A percentile compares a stretch with the other conserved stretches of the same genome.
phyloP scores from a whole-genome alignment of 1,284 basidiomycete species.

The Xerocomus amazonicus region DNA sequence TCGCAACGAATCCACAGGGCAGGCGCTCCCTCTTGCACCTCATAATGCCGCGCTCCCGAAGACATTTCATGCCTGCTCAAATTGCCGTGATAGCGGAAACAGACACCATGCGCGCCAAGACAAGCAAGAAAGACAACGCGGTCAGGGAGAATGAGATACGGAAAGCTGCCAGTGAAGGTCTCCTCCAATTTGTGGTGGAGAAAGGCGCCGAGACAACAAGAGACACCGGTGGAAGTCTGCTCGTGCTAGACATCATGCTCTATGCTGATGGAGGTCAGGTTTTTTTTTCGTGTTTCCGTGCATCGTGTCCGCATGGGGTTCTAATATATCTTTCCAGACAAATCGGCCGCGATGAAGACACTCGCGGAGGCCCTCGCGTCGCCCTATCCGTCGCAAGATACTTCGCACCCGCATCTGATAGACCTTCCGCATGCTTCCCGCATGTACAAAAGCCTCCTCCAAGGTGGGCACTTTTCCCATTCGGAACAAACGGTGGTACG shows the following conservation, averaged over 20 bases:
- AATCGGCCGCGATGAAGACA: conserved; percentile 54
- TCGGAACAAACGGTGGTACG: conserved; percentile 50
- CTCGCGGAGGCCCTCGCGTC: conserved; percentile 55
- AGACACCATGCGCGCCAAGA: conserved; percentile 48
- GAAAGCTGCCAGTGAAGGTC: conserved; percentile 62
- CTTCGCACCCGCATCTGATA: conserved; percentile 57
- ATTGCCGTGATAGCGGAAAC: conserved; percentile 68
- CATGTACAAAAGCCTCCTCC: conserved; percentile 80
- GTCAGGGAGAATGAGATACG: conserved; percentile 66
- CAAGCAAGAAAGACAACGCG: conserved; percentile 74
- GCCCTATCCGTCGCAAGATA: conserved; percentile 53
- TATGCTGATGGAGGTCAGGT: conserved; percentile 72
- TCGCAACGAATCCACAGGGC: conserved; percentile 60
- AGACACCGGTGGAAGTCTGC: conserved; percentile 75
- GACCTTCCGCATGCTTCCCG: conserved; percentile 78
- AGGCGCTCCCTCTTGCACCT: conserved; percentile 80
- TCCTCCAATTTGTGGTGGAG: conserved; percentile 64
- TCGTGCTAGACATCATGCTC: conserved; percentile 79
- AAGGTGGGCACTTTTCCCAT: conserved; percentile 84
- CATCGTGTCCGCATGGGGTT: background rate
- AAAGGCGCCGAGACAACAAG: conserved; percentile 57
- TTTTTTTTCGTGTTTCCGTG: conserved; percentile 9
- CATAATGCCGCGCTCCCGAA: conserved; percentile 69
- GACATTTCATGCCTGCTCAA: conserved; percentile 81
- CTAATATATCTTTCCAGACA: conserved; percentile 52